Evolutionary conservation across 1,284 basidiomycete genomes (phyloP).

Genomic region (Mycena citricolor): DNA sequence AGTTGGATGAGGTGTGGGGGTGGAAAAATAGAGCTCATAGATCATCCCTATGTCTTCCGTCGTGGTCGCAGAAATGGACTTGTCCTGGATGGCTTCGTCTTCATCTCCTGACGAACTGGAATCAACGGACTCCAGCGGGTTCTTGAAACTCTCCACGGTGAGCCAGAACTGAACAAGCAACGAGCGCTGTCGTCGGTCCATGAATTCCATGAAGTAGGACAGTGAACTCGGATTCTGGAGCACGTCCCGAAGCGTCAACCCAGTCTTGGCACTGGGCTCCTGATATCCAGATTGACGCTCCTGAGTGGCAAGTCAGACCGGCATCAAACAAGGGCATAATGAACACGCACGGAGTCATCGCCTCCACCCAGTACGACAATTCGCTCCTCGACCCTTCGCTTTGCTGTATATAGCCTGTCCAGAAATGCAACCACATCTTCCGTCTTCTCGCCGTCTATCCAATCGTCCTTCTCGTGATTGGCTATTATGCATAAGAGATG

Average conservation of each 20-base stretch:
- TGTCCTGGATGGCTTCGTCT: constrained; percentile 60
- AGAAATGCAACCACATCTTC: constrained; percentile 86
- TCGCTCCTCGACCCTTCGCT: constrained; percentile 80
- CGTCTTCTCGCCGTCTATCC: constrained; percentile 80
- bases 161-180: constrained; percentile 96
- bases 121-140: constrained; percentile 85
- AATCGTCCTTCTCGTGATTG: constrained; percentile 80
- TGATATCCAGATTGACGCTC: constrained; percentile 34
- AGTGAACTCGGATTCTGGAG: constrained; percentile 86
- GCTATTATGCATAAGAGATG: constrained; percentile 40
- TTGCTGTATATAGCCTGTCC: constrained; percentile 85
- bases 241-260: constrained; percentile 67
- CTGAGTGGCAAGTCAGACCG: constrained; percentile 12
- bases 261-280: constrained; percentile 42
- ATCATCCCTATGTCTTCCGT: constrained; percentile 88
- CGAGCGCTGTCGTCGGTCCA: constrained; percentile 87
- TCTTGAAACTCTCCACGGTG: constrained; percentile 95
- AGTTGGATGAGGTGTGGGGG: constrained; percentile 54
- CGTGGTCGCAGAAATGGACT: constrained; percentile 59
- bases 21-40: constrained; percentile 81
- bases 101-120: constrained; percentile 69
- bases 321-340: neutral
- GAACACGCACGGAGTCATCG: constrained; percentile 57
- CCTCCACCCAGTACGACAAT: constrained; percentile 75
- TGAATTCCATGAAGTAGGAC: constrained; percentile 96